phyloP scores from a whole-genome alignment of 306 rosid species.

The Astragalus glycyphyllos region DNA sequence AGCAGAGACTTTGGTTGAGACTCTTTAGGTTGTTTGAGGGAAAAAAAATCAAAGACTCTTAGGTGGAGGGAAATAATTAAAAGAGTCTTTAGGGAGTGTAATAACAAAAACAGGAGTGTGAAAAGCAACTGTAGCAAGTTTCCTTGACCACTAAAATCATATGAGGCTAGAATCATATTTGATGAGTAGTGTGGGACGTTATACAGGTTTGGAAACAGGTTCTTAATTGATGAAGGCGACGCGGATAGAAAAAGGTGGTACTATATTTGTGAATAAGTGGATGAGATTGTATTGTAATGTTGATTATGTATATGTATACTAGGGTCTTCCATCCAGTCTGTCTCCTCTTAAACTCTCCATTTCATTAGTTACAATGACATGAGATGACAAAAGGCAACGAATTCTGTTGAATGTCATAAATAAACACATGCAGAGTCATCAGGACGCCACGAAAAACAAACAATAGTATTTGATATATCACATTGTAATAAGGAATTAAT shows the following conservation, averaged over 20 bases:
- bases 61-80: too few species aligned
- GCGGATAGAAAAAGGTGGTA: constrained; percentile 15
- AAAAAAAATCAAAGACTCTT: too few species aligned
- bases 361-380: constrained; percentile 43
- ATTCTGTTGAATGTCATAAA: constrained; percentile 62
- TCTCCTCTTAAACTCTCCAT: constrained; percentile 27
- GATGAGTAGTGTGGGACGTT: background rate
- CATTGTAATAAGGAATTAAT: background rate
- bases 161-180: constrained; percentile 36
- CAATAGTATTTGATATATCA: background rate
- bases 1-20: too few species aligned
- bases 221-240: constrained; percentile 48
- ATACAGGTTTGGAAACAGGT: constrained; percentile 1
- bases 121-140: background rate
- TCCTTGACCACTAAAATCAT: constrained; percentile 37
- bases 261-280: constrained; percentile 43
- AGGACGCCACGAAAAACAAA: background rate
- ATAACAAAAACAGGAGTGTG: too few species aligned
- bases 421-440: background rate
- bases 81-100: too few species aligned
- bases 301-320: too few species aligned
- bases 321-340: too few species aligned
- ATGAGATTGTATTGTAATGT: constrained; percentile 37
- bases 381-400: constrained; percentile 57
- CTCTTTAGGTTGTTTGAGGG: too few species aligned